Percentiles rank a stretch among this genome's conserved stretches.
Evolutionary conservation across 805 yeast species (phyloP).

Genomic region (Wickerhamiella domercqiae): DNA sequence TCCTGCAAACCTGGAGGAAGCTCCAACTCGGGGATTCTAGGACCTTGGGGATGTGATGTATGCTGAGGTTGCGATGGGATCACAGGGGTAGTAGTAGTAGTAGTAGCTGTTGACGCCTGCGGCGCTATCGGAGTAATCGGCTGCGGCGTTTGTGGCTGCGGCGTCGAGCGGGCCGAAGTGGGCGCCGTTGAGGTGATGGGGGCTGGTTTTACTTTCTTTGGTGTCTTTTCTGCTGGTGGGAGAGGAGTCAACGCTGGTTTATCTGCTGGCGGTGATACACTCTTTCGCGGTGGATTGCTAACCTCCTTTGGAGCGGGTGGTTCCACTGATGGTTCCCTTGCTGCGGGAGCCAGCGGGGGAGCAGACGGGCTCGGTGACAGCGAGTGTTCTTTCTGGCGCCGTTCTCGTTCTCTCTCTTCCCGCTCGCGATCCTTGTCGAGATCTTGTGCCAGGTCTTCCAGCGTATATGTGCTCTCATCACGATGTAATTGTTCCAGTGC

Average conservation of each 20-base stretch:
- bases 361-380: slow-evolving; percentile 1
- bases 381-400: neutral
- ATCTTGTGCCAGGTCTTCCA: slow-evolving; percentile 26
- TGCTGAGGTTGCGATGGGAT: neutral
- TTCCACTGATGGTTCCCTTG: no score
- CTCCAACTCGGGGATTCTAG: slow-evolving; percentile 2
- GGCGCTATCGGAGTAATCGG: neutral
- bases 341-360: no score
- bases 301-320: slow-evolving; percentile 3
- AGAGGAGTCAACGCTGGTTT: no score
- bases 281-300: neutral
- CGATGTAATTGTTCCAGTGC: slow-evolving; percentile 24
- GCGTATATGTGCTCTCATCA: slow-evolving; percentile 20
- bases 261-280: neutral
- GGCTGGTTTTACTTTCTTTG: no score
- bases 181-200: slow-evolving; percentile 15
- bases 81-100: neutral
- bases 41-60: neutral
- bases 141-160: no score
- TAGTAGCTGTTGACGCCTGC: neutral
- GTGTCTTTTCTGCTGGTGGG: no score
- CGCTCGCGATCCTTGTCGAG: slow-evolving; percentile 23
- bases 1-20: slow-evolving; percentile 31
- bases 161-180: slow-evolving; percentile 13
- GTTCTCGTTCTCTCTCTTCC: slow-evolving; percentile 13